These are phyloP conservation scores for Pyrenophora teres DNA, from an alignment of 2,329 filamentous ascomycete genomes.

Conservation along the genomic window DNA sequence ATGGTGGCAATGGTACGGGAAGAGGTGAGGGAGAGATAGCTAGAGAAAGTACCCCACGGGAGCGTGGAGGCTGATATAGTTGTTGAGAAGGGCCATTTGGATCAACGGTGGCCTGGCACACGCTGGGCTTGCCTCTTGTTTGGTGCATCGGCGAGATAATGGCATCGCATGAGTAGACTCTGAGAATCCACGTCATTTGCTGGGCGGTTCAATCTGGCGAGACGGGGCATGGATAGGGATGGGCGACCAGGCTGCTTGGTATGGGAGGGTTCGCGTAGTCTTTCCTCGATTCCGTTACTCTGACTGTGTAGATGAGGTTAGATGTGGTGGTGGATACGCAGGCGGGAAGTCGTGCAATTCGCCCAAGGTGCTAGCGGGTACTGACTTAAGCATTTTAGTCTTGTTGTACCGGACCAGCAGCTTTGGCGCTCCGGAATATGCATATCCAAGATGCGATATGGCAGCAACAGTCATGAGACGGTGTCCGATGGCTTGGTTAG, in stretches of 20 bases:
- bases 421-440: slow-evolving; percentile 30
- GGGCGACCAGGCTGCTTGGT: slow-evolving; percentile 34
- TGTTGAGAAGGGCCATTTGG: slow-evolving; percentile 29
- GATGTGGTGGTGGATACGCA: slow-evolving; percentile 36
- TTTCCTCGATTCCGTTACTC: slow-evolving; percentile 44
- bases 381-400: slow-evolving; percentile 24
- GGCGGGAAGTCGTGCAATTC: slow-evolving; percentile 23
- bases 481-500: slow-evolving; percentile 26
- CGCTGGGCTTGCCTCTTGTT: slow-evolving; percentile 35
- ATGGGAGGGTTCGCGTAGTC: slow-evolving; percentile 38
- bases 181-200: slow-evolving; percentile 46
- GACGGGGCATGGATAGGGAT: slow-evolving; percentile 43
- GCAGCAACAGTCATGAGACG: slow-evolving; percentile 29
- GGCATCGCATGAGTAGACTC: slow-evolving; percentile 37
- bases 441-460: slow-evolving; percentile 23
- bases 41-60: slow-evolving; percentile 43
- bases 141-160: slow-evolving; percentile 48
- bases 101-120: slow-evolving; percentile 36
- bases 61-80: slow-evolving; percentile 48
- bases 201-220: slow-evolving; percentile 44
- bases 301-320: slow-evolving; percentile 40
- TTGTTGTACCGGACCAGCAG: slow-evolving; percentile 41
- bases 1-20: slow-evolving; percentile 28
- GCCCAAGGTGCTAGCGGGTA: slow-evolving; percentile 20
- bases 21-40: slow-evolving; percentile 32